phyloP scores from a whole-genome alignment of 106 monocot genomes.

The Phalaenopsis equestris region DNA sequence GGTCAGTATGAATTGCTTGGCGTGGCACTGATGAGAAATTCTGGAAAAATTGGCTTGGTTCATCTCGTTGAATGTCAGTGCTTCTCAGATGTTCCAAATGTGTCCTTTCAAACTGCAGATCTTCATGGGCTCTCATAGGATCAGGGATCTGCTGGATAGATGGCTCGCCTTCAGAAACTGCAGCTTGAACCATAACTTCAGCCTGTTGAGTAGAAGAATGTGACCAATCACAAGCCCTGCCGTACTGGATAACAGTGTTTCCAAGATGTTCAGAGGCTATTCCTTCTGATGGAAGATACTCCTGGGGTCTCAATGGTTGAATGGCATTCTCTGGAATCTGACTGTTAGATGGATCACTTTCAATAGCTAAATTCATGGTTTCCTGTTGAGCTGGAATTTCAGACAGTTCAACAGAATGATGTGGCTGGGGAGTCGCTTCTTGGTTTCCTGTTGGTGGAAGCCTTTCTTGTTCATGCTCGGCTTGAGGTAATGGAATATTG shows the following conservation, averaged over 20 bases:
- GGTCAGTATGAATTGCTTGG: slow-evolving; percentile 37
- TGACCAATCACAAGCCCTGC: background rate
- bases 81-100: slow-evolving; percentile 1
- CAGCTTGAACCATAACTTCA: background rate
- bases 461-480: slow-evolving; percentile 4
- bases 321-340: background rate
- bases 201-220: background rate
- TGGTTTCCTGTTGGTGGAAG: background rate
- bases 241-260: background rate
- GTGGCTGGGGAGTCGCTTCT: background rate
- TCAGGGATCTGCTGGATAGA: background rate
- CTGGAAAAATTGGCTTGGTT: background rate
- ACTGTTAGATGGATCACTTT: background rate
- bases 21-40: slow-evolving; percentile 21
- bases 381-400: slow-evolving; percentile 10
- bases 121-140: background rate
- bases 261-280: background rate
- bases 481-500: background rate
- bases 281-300: background rate
- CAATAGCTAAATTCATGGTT: background rate
- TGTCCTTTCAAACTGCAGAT: slow-evolving; percentile 5
- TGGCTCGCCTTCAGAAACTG: background rate
- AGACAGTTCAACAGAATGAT: slow-evolving; percentile 6
- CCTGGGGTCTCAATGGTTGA: background rate
- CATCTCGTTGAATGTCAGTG: slow-evolving; percentile 5